Evolutionary conservation across 331 rosid species (phyloP).

Genomic region (Quercus tomentella): DNA sequence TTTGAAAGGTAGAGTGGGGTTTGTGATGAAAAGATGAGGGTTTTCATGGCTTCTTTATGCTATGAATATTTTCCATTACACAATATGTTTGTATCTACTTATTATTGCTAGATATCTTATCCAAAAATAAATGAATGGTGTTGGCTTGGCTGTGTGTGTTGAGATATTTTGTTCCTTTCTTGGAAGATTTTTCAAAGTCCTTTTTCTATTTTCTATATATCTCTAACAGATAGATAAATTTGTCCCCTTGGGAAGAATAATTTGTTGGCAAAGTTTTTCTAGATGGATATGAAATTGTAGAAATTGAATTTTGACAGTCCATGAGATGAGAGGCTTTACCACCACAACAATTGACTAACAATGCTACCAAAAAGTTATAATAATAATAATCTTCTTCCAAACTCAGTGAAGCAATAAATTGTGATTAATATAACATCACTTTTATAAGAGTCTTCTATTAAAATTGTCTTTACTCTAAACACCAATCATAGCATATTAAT

Average conservation of each 20-base stretch:
- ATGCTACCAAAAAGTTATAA: too few relatives aligned
- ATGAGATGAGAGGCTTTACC: too few relatives aligned
- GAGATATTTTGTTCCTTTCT: slow-evolving; percentile 10
- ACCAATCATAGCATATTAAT: too few relatives aligned
- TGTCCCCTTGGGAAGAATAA: not conserved
- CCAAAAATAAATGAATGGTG: slow-evolving; percentile 40
- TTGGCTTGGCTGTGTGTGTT: not conserved
- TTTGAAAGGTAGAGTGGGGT: slow-evolving; percentile 33
- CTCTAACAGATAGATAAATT: not conserved
- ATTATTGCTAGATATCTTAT: slow-evolving; percentile 44
- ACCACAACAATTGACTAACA: too few relatives aligned
- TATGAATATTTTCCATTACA: not conserved
- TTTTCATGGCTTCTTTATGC: slow-evolving; percentile 46
- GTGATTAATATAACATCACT: too few relatives aligned
- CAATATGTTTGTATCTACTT: slow-evolving; percentile 16
- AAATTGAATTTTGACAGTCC: not conserved
- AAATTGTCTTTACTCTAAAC: too few relatives aligned
- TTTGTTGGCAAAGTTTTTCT: not conserved
- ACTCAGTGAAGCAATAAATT: too few relatives aligned
- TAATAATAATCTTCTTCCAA: too few relatives aligned
- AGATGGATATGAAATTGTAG: not conserved
- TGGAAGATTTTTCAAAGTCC: not conserved
- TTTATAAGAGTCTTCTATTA: too few relatives aligned
- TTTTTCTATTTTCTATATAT: not conserved
- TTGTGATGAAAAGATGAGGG: slow-evolving; percentile 39